Base-by-base conservation (phyloP, 2,329 filamentous ascomycete species). In the Lomentospora prolificans region DNA sequence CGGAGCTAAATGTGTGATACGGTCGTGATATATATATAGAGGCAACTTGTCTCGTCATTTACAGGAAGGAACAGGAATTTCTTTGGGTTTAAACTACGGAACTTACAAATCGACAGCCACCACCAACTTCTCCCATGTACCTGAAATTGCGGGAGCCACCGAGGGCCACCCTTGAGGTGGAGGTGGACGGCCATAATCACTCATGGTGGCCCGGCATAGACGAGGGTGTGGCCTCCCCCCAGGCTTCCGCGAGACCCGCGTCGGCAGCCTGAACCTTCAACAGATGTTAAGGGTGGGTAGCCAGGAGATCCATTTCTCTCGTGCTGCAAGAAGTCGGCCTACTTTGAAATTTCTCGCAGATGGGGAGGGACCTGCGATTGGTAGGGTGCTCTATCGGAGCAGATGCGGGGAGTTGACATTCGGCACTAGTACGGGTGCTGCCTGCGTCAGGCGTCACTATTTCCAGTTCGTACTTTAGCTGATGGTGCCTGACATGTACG, bases 401-500 rank as follows among this genome's bases (percentile, higher is more conserved):
- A 33, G 30, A 12, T 6, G 12, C 30, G 30, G 41, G 6, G 44
- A 48, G 44, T 48, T 5, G 17, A 8, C 22, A 10, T 25, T 10
- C 7, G 19, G 22, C 17, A 25, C 41, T 22, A 48, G 44, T 2
- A 14, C 17, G 44, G 22, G 44, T 48, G 44, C 44, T 48, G 44
- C 44, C 44, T 48, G 22, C 22, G 24, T 22, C n/a, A n/a, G n/a
- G 19, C 41, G 22, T 19, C 6, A 10, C 44, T 22, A 22, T 22
- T 22, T 19, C 44, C 44, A 48, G 6, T 7, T 48, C 24, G 8
- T 22, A 27, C 17, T n/a, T n/a, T 22, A 9, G 17, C 17, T n/a
- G 22, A 48, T 48, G 44, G 44, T 48, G 44, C 44, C 44, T 48
- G 44, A 48, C 44, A 48, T 48, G 17, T 22, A 48, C 22, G 44